Evolutionary conservation across 2,329 filamentous ascomycete genomes (phyloP), one percentile per base, ranked within the genome.

Genomic region (Cladosporium sp.): DNA sequence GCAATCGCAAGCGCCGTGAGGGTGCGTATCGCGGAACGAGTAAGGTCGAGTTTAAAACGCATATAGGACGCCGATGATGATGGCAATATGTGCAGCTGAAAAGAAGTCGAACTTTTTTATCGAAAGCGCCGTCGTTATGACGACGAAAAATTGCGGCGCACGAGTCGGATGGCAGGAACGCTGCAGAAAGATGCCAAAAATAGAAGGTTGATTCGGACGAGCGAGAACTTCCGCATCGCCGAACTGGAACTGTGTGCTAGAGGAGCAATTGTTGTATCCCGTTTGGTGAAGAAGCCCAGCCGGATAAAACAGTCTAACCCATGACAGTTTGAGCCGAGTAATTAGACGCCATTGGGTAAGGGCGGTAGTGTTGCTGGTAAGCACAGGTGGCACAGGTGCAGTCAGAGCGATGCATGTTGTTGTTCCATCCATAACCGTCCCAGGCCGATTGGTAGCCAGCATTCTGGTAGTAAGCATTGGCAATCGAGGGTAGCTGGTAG

Each of bases 311-410:
- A 42, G 14, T 34, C 60, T 59, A 73, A n/a, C 71, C 71, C 64
- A 72, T 71, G 55, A 72, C 70, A n/a, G 71, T 69, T 64, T 72
- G 70, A 45, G 70, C 64, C 28, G 67, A 60, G 60, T 71, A 72
- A 60, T 64, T 64, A 8, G 70, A 66, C 30, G 66, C 61, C 64
- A 69, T 66, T 19, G 66, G 63, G 60, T 72, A 72, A 38, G 69
- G 64, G 15, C 70, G 70, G 58, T 69, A 72, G 59, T 73, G 70
- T 20, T 67, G 64, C 60, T 70, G 67, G 59, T 72, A 72, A 28
- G 64, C 61, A 59, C 72, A 74, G 20, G 65, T 61, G 28, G 69
- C 66, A 62, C 72, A 74, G 54, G 60, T 64, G 64, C 72, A 74
- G 43, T 72, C 72, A 59, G 68, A 70, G 50, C 70, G 69, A 54